Evolutionary conservation across 2,329 filamentous ascomycete species (phyloP).

Genomic region (Alternaria sp.): DNA sequence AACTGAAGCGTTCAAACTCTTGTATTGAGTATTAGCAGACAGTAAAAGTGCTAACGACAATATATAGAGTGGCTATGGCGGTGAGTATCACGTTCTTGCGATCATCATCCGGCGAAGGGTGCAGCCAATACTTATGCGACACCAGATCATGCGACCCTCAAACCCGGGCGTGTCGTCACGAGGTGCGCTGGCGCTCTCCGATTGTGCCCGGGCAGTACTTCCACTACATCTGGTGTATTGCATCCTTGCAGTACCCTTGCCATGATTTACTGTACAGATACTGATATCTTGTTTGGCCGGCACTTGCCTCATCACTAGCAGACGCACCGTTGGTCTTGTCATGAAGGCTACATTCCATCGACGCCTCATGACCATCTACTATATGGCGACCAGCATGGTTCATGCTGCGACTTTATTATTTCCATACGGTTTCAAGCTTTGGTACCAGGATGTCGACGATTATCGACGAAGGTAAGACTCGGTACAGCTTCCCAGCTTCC

Average conservation of each 20-base stretch:
- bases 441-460: background rate
- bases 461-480: background rate
- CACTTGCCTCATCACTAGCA: background rate
- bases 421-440: background rate
- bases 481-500: background rate
- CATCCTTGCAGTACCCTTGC: background rate
- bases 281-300: background rate
- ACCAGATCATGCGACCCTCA: conserved; percentile 23
- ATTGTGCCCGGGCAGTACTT: conserved; percentile 7
- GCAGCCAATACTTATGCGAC: conserved; percentile 12
- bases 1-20: background rate
- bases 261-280: background rate
- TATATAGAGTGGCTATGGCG: background rate
- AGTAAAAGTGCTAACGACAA: background rate
- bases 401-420: background rate
- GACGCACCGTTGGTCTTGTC: background rate
- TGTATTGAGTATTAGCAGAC: background rate
- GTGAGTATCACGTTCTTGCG: background rate
- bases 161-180: conserved; percentile 24
- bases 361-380: background rate
- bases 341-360: background rate
- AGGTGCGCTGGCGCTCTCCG: conserved; percentile 29
- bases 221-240: background rate
- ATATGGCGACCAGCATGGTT: background rate
- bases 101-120: background rate